Conservation (phyloP, 345 rosid species). For the Gossypium rotundifolium region DNA sequence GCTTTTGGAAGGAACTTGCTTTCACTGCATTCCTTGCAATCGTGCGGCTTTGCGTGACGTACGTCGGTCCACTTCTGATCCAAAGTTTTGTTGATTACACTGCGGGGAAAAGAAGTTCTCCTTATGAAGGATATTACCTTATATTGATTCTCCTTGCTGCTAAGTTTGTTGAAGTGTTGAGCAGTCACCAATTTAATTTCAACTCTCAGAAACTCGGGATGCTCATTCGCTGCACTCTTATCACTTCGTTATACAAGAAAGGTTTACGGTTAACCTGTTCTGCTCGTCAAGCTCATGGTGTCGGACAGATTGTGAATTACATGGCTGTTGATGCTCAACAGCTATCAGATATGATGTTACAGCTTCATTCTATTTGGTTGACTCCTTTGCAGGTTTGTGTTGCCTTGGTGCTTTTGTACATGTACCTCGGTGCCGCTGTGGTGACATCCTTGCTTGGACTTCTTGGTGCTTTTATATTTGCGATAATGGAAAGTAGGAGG, state of each 20-base stretch:
- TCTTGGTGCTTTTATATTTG: slow-evolving; percentile 38
- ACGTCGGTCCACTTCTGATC: slow-evolving; percentile 76
- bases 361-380: slow-evolving; percentile 88
- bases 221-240: slow-evolving; percentile 80
- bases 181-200: slow-evolving; percentile 82
- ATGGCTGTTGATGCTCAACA: slow-evolving; percentile 99
- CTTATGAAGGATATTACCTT: slow-evolving; percentile 76
- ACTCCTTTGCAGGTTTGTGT: slow-evolving; percentile 73
- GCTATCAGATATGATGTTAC: slow-evolving; percentile 94
- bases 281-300: slow-evolving; percentile 87
- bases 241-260: slow-evolving; percentile 73
- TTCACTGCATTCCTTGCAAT: slow-evolving; percentile 75
- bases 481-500: slow-evolving; percentile 45
- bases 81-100: slow-evolving; percentile 79
- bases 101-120: slow-evolving; percentile 67
- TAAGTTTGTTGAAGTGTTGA: slow-evolving; percentile 69
- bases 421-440: slow-evolving; percentile 52
- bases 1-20: slow-evolving; percentile 74
- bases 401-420: slow-evolving; percentile 64
- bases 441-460: slow-evolving; percentile 54
- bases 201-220: slow-evolving; percentile 87
- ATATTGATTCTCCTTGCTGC: slow-evolving; percentile 63
- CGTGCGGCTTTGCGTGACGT: slow-evolving; percentile 62
- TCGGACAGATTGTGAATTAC: slow-evolving; percentile 94
- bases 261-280: slow-evolving; percentile 73